Conservation (phyloP, 2,329 filamentous ascomycete genomes). For the Diaporthe sp. region DNA sequence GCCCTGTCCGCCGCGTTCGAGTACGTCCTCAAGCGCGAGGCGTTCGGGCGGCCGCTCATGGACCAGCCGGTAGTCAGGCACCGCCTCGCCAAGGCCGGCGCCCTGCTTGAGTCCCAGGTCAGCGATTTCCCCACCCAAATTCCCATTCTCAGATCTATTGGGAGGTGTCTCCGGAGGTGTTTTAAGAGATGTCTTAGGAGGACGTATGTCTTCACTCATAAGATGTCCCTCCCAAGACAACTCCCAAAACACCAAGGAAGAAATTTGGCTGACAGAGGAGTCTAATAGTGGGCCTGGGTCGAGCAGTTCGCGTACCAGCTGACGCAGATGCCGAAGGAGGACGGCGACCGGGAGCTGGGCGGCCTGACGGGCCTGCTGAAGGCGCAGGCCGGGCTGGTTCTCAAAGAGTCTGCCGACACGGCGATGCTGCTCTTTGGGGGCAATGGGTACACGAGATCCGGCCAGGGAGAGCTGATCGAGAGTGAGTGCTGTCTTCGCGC, state of each 20-base stretch:
- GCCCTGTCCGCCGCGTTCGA: constrained; percentile 54
- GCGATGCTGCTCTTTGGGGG: constrained; percentile 81
- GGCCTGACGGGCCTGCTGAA: constrained; percentile 81
- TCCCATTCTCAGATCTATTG: no score
- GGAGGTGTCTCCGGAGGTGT: no score
- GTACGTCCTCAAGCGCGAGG: constrained; percentile 55
- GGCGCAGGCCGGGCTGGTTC: constrained; percentile 78
- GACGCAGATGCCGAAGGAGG: constrained; percentile 71
- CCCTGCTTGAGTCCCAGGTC: constrained; percentile 73
- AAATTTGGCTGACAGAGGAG: no score
- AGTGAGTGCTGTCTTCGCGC: constrained; percentile 60
- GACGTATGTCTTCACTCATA: no score
- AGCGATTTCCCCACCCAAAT: no score
- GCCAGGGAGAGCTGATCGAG: constrained; percentile 79
- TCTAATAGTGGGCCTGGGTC: constrained; percentile 72
- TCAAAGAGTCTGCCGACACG: constrained; percentile 78
- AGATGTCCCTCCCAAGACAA: no score
- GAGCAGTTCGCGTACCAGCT: constrained; percentile 80
- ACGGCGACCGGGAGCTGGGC: constrained; percentile 75
- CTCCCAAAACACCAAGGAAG: no score
- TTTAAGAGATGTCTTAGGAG: no score
- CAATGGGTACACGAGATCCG: constrained; percentile 77
- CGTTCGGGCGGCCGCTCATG: constrained; percentile 67
- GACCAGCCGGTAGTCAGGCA: constrained; percentile 82
- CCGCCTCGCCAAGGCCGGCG: constrained; percentile 78